Conservation (phyloP, 345 rosid species). For the Salix brachista region DNA sequence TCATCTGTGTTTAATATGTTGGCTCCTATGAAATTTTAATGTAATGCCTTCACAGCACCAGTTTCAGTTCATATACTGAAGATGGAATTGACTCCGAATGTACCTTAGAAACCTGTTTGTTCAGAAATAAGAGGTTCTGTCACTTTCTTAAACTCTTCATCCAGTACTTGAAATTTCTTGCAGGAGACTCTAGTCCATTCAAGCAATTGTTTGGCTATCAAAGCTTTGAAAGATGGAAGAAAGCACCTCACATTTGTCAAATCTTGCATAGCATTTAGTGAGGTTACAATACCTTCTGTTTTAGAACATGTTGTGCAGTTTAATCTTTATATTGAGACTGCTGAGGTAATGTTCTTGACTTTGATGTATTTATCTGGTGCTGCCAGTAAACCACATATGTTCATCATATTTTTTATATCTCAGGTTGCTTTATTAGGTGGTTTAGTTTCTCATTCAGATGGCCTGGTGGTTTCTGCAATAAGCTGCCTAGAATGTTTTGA, state of each 20-base stretch:
- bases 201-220: conserved; percentile 64
- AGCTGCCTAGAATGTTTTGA: conserved; percentile 48
- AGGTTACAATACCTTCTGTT: conserved; percentile 82
- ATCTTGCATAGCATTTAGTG: conserved; percentile 84
- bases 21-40: not conserved
- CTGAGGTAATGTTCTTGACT: conserved; percentile 59
- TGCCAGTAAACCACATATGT: conserved; percentile 8
- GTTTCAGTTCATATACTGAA: conserved; percentile 1
- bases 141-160: conserved; percentile 7
- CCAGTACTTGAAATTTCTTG: conserved; percentile 22
- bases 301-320: conserved; percentile 45
- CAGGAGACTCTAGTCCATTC: conserved; percentile 84
- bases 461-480: conserved; percentile 59
- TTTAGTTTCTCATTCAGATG: conserved; percentile 73
- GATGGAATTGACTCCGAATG: not conserved
- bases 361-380: conserved; percentile 12
- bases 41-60: not conserved
- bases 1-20: not conserved
- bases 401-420: conserved; percentile 21
- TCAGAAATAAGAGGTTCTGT: not conserved
- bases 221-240: conserved; percentile 53
- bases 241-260: conserved; percentile 48
- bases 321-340: conserved; percentile 79
- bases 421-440: conserved; percentile 81
- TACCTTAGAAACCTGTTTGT: not conserved